Conservation (phyloP, 257 asterid genomes). For the Salvia splendens region DNA sequence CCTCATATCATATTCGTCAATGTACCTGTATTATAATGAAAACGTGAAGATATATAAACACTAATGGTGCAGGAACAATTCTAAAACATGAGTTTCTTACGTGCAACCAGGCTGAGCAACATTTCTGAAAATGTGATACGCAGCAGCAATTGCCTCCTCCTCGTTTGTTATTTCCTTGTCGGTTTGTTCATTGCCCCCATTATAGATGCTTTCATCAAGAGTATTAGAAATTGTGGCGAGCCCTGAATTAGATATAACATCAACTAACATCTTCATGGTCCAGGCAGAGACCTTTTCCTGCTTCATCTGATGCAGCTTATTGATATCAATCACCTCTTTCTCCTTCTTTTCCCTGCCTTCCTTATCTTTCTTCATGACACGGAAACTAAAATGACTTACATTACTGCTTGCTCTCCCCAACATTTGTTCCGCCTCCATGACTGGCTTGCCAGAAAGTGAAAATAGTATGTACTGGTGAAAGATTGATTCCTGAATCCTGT, state of each 20-base stretch:
- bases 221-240: conserved; percentile 70
- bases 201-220: conserved; percentile 59
- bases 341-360: conserved; percentile 68
- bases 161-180: conserved; percentile 86
- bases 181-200: conserved; percentile 55
- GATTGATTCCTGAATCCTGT: conserved; percentile 84
- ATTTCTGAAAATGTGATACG: conserved; percentile 76
- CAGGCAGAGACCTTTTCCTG: conserved; percentile 91
- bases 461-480: conserved; percentile 79
- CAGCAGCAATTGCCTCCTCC: conserved; percentile 96
- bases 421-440: conserved; percentile 64
- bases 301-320: conserved; percentile 81
- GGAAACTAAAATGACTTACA: conserved; percentile 53
- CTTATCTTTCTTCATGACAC: conserved; percentile 55
- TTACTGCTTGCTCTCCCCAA: conserved; percentile 56
- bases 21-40: conserved; percentile 47
- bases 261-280: conserved; percentile 94
- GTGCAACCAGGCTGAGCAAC: conserved; percentile 73
- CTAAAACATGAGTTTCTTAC: conserved; percentile 46
- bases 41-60: background rate
- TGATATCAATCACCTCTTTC: conserved; percentile 66
- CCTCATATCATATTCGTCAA: conserved; percentile 73
- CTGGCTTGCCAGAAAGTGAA: conserved; percentile 78
- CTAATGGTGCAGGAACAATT: background rate
- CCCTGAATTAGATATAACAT: conserved; percentile 77